Percentiles rank a stretch among this genome's conserved stretches.
Evolutionary conservation across 208 protist genomes (phyloP).

Genomic region (Trypanosoma scelopori): DNA sequence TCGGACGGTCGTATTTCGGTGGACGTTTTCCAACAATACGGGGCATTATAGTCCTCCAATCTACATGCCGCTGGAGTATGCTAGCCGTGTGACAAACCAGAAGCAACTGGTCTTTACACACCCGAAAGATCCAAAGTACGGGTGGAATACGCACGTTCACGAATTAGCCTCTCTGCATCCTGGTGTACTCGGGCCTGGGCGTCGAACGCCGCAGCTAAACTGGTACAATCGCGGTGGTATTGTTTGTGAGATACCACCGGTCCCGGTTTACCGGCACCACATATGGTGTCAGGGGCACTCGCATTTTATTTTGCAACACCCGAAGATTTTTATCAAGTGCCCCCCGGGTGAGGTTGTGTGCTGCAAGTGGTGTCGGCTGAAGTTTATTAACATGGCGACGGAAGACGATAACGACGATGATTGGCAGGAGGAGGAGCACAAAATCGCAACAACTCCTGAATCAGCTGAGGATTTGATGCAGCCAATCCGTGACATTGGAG

Average conservation of each 20-base stretch:
- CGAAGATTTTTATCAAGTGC: constrained; percentile 89
- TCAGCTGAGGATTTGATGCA: constrained; percentile 68
- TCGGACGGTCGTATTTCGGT: constrained; percentile 41
- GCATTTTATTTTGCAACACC: constrained; percentile 82
- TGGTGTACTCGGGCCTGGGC: constrained; percentile 70
- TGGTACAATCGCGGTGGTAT: constrained; percentile 80
- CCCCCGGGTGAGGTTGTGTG: constrained; percentile 68
- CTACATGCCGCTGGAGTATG: constrained; percentile 87
- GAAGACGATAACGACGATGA: constrained; percentile 87
- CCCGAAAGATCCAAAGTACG: constrained; percentile 85
- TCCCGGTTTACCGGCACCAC: constrained; percentile 79
- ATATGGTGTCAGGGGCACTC: constrained; percentile 90
- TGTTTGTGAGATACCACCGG: constrained; percentile 85
- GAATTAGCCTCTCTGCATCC: constrained; percentile 74
- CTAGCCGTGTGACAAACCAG: constrained; percentile 76
- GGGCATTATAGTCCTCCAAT: constrained; percentile 85
- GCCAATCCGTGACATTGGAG: constrained; percentile 77
- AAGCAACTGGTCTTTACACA: constrained; percentile 83
- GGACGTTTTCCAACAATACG: constrained; percentile 74
- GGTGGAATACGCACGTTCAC: constrained; percentile 76
- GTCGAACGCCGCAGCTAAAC: constrained; percentile 80
- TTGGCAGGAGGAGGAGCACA: constrained; percentile 86
- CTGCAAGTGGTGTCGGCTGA: constrained; percentile 89
- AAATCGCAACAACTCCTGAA: constrained; percentile 85
- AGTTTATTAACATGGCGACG: constrained; percentile 91